Conservation (phyloP, 2,329 filamentous ascomycete species). For the Cytospora paraplurivora region DNA sequence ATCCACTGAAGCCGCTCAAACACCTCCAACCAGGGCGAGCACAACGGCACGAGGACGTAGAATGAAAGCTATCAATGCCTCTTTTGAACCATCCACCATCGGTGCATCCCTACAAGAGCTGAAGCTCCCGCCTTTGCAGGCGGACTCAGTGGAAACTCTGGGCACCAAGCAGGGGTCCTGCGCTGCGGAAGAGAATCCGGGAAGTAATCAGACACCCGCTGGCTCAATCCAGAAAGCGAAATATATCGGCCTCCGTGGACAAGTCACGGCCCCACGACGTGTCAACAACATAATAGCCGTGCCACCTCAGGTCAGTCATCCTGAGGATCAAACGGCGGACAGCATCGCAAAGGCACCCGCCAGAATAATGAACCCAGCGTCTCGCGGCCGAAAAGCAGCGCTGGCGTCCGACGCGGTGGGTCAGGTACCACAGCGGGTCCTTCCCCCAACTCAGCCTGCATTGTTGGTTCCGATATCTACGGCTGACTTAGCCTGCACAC, state of each 20-base stretch:
- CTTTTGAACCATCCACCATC: not conserved
- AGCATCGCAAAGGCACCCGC: constrained; percentile 4
- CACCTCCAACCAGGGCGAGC: not conserved
- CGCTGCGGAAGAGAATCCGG: not conserved
- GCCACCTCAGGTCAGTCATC: not conserved
- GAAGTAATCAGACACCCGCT: not conserved
- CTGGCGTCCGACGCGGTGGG: constrained; percentile 54
- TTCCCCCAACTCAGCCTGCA: constrained; percentile 37
- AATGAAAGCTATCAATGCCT: not conserved
- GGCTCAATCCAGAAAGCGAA: constrained; percentile 1
- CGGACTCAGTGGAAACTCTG: not conserved
- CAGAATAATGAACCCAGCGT: constrained; percentile 50
- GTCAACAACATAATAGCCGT: constrained; percentile 21
- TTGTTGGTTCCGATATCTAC: constrained; percentile 21
- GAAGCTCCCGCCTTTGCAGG: not conserved
- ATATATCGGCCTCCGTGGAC: constrained; percentile 9
- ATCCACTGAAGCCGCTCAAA: not conserved
- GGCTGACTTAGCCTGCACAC: constrained; percentile 31
- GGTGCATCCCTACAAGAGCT: too few relatives aligned
- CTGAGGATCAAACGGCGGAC: constrained; percentile 1
- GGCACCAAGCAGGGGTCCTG: too few relatives aligned
- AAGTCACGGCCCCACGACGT: constrained; percentile 4
- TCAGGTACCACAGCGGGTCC: constrained; percentile 46
- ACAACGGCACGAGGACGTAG: not conserved
- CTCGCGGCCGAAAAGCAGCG: constrained; percentile 56